Evolutionary conservation across 257 asterid genomes (phyloP), one percentile per base, ranked within the genome.

Genomic region (Solanum stenotomum): DNA sequence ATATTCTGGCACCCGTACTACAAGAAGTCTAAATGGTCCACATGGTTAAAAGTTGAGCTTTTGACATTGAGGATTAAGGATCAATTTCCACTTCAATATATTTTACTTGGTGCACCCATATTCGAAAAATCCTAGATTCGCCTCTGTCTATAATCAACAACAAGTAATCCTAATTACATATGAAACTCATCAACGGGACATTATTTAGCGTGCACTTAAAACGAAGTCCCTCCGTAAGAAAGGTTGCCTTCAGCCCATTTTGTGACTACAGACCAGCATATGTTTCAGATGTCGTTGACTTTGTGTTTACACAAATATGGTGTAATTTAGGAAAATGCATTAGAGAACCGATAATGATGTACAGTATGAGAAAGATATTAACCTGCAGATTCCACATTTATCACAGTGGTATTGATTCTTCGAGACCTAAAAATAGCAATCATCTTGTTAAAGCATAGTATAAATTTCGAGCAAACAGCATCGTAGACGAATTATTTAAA

Each of bases 351-450:
- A 78, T 8, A 25, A 42, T 25, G 37, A 78, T 78, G 38, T 25
- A 25, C 85, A 78, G 38, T 25, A 79, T 2, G 38, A 44, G 38
- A 44, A 81, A 61, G 29, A 74, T n/a, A 27, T 85, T 88, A 85
- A 94, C 98, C 98, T 94, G 96, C 98, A 95, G 87, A 95, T 95
- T 90, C 95, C 97, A 89, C 97, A 95, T 90, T 89, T 89, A 27
- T 95, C 94, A 74, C 98, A 95, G 89, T 95, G 97, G 85, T 92
- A 95, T 68, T 95, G 97, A 84, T 92, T 89, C 94, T 95, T 95
- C 4, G 94, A 93, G 10, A 93, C 92, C 96, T 94, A 72, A 23
- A 85, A 56, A 61, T n/a, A 37, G 52, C 74, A 31, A 87, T 56
- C 67, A 77, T 59, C 49, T 86, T 27, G 20, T 37, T 65, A 15